These are phyloP conservation scores for Eucalyptus victrix DNA, from an alignment of 345 rosid genomes.

Conservation along the genomic window DNA sequence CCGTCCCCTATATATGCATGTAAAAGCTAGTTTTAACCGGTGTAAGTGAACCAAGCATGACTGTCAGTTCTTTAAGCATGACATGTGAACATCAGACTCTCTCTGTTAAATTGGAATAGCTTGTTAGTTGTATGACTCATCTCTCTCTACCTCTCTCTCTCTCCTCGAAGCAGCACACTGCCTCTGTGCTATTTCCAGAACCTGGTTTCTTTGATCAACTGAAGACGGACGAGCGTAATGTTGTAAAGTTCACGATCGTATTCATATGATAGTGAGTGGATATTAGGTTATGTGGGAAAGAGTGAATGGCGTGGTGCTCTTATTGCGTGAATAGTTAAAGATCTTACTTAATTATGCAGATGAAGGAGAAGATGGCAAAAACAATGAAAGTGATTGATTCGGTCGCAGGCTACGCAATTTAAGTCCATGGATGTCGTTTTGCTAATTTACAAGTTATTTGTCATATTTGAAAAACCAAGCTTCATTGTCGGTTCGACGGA, in stretches of 20 bases:
- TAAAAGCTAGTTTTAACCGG: not conserved
- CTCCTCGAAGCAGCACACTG: not conserved
- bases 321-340: not conserved
- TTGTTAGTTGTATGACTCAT: not conserved
- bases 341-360: not conserved
- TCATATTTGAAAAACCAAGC: not conserved
- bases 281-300: not conserved
- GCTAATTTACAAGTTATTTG: not conserved
- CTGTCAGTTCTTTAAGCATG: not conserved
- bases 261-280: not conserved
- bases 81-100: not conserved
- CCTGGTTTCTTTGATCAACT: not conserved
- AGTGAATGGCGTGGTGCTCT: not conserved
- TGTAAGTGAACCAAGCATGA: not conserved
- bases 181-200: not conserved
- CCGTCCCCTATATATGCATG: not conserved
- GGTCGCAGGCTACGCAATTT: not conserved
- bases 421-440: not conserved
- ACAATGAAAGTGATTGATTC: not conserved
- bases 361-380: not conserved
- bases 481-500: not conserved
- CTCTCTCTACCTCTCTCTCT: not conserved
- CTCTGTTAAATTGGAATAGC: not conserved
- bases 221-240: not conserved
- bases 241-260: not conserved